Evolutionary conservation across 108 stramenopile genomes (phyloP).

Genomic region (Cylindrotheca fusiformis): DNA sequence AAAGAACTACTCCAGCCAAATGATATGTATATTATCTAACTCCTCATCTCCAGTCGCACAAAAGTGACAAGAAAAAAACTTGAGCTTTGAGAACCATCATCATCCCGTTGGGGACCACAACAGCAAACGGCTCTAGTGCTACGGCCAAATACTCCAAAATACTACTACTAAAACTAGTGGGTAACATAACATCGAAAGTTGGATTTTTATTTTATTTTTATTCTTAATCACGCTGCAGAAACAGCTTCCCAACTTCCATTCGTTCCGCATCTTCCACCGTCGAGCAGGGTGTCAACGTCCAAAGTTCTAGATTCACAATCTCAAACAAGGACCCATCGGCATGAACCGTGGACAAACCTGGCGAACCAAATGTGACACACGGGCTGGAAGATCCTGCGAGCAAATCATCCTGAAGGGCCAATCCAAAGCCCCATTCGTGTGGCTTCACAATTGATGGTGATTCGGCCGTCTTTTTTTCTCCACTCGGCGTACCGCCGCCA

Average conservation of each 20-base stretch:
- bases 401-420: conserved; percentile 59
- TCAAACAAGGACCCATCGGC: conserved; percentile 51
- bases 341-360: conserved; percentile 31
- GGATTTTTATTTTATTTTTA: neutral
- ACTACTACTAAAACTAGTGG: no score
- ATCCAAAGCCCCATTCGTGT: conserved; percentile 66
- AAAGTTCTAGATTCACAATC: conserved; percentile 71
- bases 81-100: no score
- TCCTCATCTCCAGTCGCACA: no score
- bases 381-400: conserved; percentile 63
- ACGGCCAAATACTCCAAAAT: no score
- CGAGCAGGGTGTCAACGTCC: conserved; percentile 70
- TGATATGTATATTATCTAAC: no score
- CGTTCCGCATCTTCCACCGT: conserved; percentile 64
- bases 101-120: no score
- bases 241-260: conserved; percentile 53
- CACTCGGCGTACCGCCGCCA: conserved; percentile 57
- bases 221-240: conserved; percentile 25
- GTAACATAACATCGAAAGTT: no score
- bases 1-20: no score
- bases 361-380: conserved; percentile 77
- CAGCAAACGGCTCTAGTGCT: no score
- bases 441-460: conserved; percentile 9
- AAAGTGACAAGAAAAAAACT: no score
- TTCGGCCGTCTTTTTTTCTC: conserved; percentile 30